phyloP scores from a whole-genome alignment of 352 stramenopile species.

The Pythium biforme region DNA sequence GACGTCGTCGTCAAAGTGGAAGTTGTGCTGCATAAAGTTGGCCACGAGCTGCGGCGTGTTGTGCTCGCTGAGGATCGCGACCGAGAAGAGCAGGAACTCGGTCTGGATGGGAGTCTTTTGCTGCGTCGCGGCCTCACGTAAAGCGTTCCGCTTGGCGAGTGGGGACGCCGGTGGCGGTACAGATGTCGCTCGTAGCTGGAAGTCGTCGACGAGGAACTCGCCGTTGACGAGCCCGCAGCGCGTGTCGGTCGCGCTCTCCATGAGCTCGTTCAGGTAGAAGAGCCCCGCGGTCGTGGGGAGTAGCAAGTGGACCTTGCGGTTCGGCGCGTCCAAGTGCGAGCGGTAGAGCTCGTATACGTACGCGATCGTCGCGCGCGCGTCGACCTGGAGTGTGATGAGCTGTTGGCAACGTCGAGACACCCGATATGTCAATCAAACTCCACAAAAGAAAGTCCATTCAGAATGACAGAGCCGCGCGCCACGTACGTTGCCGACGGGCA shows the following conservation, averaged over 20 bases:
- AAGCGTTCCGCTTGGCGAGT: constrained; percentile 9
- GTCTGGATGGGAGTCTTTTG: constrained; percentile 6
- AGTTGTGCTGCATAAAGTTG: constrained; percentile 77
- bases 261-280: constrained; percentile 67
- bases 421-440: too few species aligned
- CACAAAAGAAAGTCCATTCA: neutral
- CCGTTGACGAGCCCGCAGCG: constrained; percentile 64
- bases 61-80: constrained; percentile 54
- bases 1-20: constrained; percentile 37
- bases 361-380: constrained; percentile 47
- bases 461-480: too few species aligned
- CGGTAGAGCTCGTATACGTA: constrained; percentile 83
- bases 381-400: constrained; percentile 57
- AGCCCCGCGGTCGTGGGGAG: constrained; percentile 62
- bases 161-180: neutral
- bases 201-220: constrained; percentile 66
- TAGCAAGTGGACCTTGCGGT: constrained; percentile 64
- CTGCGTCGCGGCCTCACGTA: neutral
- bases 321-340: constrained; percentile 48
- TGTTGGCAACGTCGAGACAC: constrained; percentile 16
- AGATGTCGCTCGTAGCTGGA: constrained; percentile 40
- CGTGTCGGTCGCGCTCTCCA: constrained; percentile 61
- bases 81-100: constrained; percentile 69
- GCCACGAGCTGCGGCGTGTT: constrained; percentile 58
- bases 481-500: constrained; percentile 71